Evolutionary conservation across 345 rosid species (phyloP).

Genomic region (Angophora floribunda): DNA sequence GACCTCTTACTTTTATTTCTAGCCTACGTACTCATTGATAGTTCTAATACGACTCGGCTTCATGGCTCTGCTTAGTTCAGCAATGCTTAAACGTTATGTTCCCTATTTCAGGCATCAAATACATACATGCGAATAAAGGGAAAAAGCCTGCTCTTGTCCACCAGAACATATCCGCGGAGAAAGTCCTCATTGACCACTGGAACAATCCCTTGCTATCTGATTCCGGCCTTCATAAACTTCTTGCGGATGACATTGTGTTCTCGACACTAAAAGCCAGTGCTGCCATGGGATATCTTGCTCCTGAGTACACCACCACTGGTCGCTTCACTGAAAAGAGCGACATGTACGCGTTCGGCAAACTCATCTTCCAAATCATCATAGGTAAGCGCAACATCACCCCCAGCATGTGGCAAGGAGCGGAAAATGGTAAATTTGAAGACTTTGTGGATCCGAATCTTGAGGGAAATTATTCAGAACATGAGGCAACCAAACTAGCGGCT

Average conservation of each 20-base stretch:
- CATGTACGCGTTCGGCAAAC: slow-evolving; percentile 76
- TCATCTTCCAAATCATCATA: slow-evolving; percentile 59
- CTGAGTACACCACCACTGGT: slow-evolving; percentile 88
- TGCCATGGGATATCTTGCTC: slow-evolving; percentile 97
- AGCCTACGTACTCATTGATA: neutral
- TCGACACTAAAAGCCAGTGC: slow-evolving; percentile 91
- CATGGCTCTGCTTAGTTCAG: neutral
- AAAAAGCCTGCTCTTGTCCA: slow-evolving; percentile 64
- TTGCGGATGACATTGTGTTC: slow-evolving; percentile 82
- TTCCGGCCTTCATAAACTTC: slow-evolving; percentile 86
- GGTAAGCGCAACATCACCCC: slow-evolving; percentile 60
- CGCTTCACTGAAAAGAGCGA: slow-evolving; percentile 91
- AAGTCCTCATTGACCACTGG: slow-evolving; percentile 57
- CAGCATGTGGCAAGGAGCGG: slow-evolving; percentile 35
- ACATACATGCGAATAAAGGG: slow-evolving; percentile 58
- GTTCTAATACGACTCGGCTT: neutral
- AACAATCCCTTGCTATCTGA: slow-evolving; percentile 65
- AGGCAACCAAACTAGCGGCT: slow-evolving; percentile 52
- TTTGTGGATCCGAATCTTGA: slow-evolving; percentile 62
- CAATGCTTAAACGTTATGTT: neutral
- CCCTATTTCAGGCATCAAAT: slow-evolving; percentile 47
- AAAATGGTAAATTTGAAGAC: slow-evolving; percentile 34
- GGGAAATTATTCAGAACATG: slow-evolving; percentile 37
- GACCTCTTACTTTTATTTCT: neutral
- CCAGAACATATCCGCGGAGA: slow-evolving; percentile 83